Conservation (phyloP, 2,329 filamentous ascomycete genomes). For the Plenodomus lindquistii region DNA sequence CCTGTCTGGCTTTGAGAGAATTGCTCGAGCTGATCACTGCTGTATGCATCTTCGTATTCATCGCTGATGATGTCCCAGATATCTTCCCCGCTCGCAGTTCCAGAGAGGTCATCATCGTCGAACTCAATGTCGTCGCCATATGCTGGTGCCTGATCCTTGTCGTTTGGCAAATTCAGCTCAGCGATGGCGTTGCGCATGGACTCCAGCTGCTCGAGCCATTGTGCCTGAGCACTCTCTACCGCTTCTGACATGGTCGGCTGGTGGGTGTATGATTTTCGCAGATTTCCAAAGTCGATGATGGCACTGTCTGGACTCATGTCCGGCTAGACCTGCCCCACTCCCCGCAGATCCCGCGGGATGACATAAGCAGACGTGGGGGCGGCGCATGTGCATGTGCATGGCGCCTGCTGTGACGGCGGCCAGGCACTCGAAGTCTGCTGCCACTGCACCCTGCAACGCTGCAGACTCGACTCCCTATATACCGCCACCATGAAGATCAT, state of each 20-base stretch:
- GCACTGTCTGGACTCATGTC: constrained; percentile 4
- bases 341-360: constrained; percentile 17
- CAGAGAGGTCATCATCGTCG: constrained; percentile 67
- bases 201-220: constrained; percentile 84
- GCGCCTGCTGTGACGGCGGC: constrained; percentile 3
- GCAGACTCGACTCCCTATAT: background rate
- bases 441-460: background rate
- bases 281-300: constrained; percentile 18
- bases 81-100: constrained; percentile 71
- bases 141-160: constrained; percentile 51
- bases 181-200: constrained; percentile 87
- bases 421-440: background rate
- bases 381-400: constrained; percentile 4
- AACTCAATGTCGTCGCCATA: constrained; percentile 64
- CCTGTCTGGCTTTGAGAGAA: constrained; percentile 42
- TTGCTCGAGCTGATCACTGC: constrained; percentile 66
- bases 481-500: constrained; percentile 73
- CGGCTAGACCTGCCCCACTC: constrained; percentile 28
- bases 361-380: constrained; percentile 18
- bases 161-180: constrained; percentile 62
- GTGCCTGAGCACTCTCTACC: constrained; percentile 54
- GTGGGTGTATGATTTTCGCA: background rate
- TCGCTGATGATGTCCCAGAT: constrained; percentile 93
- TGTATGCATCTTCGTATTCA: constrained; percentile 66
- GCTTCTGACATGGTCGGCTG: constrained; percentile 43